phyloP scores from a whole-genome alignment of 495 filamentous ascomycete genomes.

The Aspergillus hancockii region DNA sequence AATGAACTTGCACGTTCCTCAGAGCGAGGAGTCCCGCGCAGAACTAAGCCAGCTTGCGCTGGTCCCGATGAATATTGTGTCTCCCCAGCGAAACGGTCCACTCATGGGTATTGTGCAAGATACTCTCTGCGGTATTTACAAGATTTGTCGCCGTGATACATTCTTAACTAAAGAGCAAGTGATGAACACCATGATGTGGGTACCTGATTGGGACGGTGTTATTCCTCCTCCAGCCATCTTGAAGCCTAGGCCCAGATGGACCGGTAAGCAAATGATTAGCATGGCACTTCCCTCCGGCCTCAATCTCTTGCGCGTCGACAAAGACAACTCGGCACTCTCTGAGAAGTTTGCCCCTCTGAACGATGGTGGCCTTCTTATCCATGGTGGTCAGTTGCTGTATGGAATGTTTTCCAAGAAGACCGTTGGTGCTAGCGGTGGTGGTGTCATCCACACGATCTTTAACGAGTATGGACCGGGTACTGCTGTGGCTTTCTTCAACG shows the following conservation, averaged over 20 bases:
- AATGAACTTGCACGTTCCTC: constrained; percentile 99
- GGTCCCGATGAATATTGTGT: constrained; percentile 96
- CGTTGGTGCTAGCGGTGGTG: constrained; percentile 80
- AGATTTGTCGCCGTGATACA: constrained; percentile 88
- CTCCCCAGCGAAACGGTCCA: constrained; percentile 92
- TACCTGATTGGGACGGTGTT: constrained; percentile 94
- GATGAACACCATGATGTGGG: constrained; percentile 96
- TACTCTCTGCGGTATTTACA: constrained; percentile 93
- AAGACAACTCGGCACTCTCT: constrained; percentile 50
- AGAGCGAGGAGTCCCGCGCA: constrained; percentile 92
- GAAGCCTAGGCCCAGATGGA: constrained; percentile 91
- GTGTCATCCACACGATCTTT: constrained; percentile 93
- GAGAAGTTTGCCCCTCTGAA: constrained; percentile 65
- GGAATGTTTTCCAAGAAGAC: constrained; percentile 91
- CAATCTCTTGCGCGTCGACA: constrained; percentile 68
- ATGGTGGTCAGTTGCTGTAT: constrained; percentile 85
- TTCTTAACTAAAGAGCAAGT: constrained; percentile 88
- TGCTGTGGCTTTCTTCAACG: constrained; percentile 93
- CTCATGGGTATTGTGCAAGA: constrained; percentile 99
- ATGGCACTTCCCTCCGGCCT: constrained; percentile 86
- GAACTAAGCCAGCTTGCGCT: constrained; percentile 92
- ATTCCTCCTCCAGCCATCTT: constrained; percentile 89
- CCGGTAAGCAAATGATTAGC: constrained; percentile 97
- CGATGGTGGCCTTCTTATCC: constrained; percentile 80
- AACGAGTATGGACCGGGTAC: constrained; percentile 87